phyloP scores from a whole-genome alignment of 2,329 filamentous ascomycete species.

The Dendrostoma leiphaemia region DNA sequence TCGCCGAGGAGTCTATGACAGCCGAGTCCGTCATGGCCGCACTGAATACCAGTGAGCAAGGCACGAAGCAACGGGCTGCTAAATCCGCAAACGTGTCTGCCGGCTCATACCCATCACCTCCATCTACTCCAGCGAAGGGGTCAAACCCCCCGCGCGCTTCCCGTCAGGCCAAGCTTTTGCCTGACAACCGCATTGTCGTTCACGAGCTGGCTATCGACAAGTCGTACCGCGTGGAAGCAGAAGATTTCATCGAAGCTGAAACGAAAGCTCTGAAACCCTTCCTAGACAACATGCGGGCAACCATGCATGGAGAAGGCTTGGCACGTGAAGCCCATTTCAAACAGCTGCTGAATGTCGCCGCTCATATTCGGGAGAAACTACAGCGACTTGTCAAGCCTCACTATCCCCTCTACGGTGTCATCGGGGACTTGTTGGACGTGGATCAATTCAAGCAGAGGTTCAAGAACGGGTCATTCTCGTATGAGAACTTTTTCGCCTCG shows the following conservation, averaged over 20 bases:
- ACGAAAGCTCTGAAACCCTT: constrained; percentile 46
- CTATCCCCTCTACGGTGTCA: constrained; percentile 71
- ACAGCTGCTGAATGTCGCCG: constrained; percentile 69
- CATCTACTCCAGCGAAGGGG: constrained; percentile 36
- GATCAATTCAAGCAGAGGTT: constrained; percentile 70
- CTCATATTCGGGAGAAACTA: constrained; percentile 69
- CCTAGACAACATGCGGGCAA: constrained; percentile 59
- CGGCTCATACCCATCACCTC: constrained; percentile 52
- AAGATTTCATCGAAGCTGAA: constrained; percentile 58
- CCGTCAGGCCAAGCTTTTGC: constrained; percentile 45
- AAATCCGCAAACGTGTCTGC: constrained; percentile 33
- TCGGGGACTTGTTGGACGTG: constrained; percentile 72
- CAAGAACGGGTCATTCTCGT: constrained; percentile 71
- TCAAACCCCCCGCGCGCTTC: constrained; percentile 2
- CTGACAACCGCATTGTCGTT: constrained; percentile 71
- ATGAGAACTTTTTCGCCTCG: constrained; percentile 75
- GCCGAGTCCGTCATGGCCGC: constrained; percentile 37
- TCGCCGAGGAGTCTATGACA: constrained; percentile 47
- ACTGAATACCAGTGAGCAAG: constrained; percentile 31
- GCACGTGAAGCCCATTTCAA: constrained; percentile 62
- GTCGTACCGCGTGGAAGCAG: constrained; percentile 68
- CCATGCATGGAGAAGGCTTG: constrained; percentile 56
- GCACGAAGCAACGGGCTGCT: background rate
- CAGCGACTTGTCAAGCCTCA: constrained; percentile 68
- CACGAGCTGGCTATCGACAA: constrained; percentile 80